Evolutionary conservation across 2,329 filamentous ascomycete species (phyloP).

Genomic region (Sclerotinia subarctica): DNA sequence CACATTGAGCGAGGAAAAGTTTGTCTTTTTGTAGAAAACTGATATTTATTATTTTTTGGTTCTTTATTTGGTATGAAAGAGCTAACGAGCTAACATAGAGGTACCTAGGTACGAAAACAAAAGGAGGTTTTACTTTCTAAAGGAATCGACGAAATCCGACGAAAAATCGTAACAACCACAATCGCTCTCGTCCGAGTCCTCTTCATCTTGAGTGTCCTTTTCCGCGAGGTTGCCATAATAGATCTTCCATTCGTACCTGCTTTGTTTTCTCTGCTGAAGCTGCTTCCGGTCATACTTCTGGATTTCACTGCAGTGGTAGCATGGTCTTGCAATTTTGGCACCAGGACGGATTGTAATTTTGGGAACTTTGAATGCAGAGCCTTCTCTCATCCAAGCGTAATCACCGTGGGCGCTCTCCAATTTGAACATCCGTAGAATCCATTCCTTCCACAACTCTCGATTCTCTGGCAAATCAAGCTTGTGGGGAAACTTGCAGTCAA

Average conservation of each 20-base stretch:
- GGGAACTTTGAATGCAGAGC: not conserved
- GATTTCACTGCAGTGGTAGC: not conserved
- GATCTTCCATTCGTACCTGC: too few species aligned
- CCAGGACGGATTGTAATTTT: not conserved
- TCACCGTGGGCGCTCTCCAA: not conserved
- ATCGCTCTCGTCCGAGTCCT: too few species aligned
- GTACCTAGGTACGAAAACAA: not conserved
- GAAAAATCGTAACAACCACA: too few species aligned
- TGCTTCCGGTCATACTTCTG: too few species aligned
- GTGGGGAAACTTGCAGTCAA: not conserved
- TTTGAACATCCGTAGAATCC: not conserved
- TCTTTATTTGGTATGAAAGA: not conserved
- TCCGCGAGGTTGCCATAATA: too few species aligned
- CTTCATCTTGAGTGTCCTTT: too few species aligned
- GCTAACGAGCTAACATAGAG: too few species aligned
- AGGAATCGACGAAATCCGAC: not conserved
- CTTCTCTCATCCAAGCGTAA: not conserved
- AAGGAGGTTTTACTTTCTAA: not conserved
- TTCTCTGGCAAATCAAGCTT: rapidly evolving
- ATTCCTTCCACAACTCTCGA: not conserved
- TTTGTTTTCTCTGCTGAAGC: too few species aligned
- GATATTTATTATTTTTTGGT: not conserved
- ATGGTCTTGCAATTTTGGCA: not conserved
- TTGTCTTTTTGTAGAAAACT: not conserved
- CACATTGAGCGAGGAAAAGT: not conserved